Base-by-base conservation (phyloP, 768 basidiomycete species). In the Pleurotus djamor region DNA sequence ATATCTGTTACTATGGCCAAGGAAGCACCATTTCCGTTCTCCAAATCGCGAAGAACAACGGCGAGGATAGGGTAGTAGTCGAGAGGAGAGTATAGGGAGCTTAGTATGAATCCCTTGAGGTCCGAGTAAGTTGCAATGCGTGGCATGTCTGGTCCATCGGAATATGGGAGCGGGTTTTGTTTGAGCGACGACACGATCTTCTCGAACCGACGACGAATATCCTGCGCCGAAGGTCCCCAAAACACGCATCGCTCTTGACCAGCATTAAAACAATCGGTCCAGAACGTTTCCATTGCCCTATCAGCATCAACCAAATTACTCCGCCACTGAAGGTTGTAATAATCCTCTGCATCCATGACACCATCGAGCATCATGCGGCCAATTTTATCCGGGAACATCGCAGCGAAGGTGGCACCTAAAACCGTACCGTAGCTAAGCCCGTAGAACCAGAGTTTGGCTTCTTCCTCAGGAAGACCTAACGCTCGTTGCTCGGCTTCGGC, bases 341-440 rank as follows among this genome's bases (percentile, higher is more conserved):
- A 72, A 36, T 64, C 58, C 14, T 67, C 61, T 14, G 59, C 48
- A 59, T 72, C 70, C n/a, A 65, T 51, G 21, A 72, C 67, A 28
- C 72, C 75, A 52, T 75, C 74, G 43, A 74, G 65, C 13, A 69
- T 57, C 2, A 75, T 38, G 14, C 74, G 67, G 7, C 65, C 71
- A 12, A 75, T 66, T 17, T 70, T 66, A 60, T 73, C 68, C 69
- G 76, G 75, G 56, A 74, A 74, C 57, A 74, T 61, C 1, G 74
- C 44, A 1, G 74, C 71, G 60, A 73, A 75, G 0, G 71, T 70
- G 0, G 68, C 59, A 1, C 72, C 73, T 16, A 75, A 48, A 4
- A 68, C 45, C 4, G 68, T 59, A 0, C 68, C 66, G 50, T 67
- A 71, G 5, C 73, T 74, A 57, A 10, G 52, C 38, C 60, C 60